Conservation (phyloP, 306 rosid species). For the Pyrus betulifolia region DNA sequence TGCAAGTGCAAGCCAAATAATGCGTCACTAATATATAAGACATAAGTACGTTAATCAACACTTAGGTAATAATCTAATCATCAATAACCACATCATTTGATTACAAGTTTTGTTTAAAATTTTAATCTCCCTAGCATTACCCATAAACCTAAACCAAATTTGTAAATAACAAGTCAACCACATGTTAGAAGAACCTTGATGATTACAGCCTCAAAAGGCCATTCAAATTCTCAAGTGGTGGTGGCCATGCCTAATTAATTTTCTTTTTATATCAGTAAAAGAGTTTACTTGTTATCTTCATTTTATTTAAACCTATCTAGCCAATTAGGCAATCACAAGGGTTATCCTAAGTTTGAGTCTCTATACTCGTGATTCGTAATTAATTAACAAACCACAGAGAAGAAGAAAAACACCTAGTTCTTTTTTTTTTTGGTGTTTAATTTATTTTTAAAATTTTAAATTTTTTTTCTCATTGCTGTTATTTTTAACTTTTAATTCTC, state of each 20-base stretch:
- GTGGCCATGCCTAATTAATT: slow-evolving; percentile 34
- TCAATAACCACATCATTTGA: too few species aligned
- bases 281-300: not conserved
- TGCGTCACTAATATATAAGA: too few species aligned
- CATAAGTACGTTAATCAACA: too few species aligned
- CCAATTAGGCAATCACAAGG: not conserved
- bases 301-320: not conserved
- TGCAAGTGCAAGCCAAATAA: too few species aligned
- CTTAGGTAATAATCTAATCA: too few species aligned
- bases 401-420: not conserved
- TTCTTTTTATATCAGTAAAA: not conserved
- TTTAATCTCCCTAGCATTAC: too few species aligned
- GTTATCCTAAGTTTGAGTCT: not conserved
- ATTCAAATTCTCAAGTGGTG: slow-evolving; percentile 16
- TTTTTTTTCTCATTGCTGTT: too few species aligned
- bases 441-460: not conserved
- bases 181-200: slow-evolving; percentile 43
- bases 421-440: not conserved
- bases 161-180: slow-evolving; percentile 15
- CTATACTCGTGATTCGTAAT: not conserved
- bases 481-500: too few species aligned
- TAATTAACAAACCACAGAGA: not conserved
- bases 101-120: too few species aligned
- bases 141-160: not conserved
- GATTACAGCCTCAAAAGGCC: slow-evolving; percentile 35